A percentile compares a stretch with the other conserved stretches of the same genome.
These are phyloP conservation scores for Chenopodium suecicum DNA, from an alignment of 148 eudicot genomes.

Conservation along the genomic window DNA sequence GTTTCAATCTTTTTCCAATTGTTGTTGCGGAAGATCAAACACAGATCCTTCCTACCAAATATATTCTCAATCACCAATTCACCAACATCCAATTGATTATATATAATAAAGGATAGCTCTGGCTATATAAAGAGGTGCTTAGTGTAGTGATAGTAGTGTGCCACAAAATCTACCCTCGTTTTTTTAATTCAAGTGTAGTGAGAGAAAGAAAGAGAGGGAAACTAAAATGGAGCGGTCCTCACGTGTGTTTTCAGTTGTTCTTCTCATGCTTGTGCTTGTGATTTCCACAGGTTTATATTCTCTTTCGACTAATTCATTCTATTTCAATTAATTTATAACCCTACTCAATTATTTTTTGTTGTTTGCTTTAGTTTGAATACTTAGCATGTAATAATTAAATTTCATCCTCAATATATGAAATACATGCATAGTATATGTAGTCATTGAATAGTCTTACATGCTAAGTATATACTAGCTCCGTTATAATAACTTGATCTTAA, in stretches of 20 bases:
- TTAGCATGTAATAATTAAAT: too few relatives aligned
- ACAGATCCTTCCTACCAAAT: too few relatives aligned
- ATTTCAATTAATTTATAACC: background rate
- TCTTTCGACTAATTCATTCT: background rate
- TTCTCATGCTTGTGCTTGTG: conserved; percentile 32
- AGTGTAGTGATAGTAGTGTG: background rate
- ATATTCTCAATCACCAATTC: too few relatives aligned
- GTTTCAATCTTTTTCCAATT: too few relatives aligned
- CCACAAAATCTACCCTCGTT: background rate
- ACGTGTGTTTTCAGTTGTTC: conserved; percentile 25
- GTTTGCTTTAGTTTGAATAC: background rate
- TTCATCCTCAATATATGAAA: too few relatives aligned
- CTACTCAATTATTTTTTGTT: background rate
- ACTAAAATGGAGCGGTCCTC: conserved; percentile 30
- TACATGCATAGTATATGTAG: too few relatives aligned
- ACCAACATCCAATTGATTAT: too few relatives aligned
- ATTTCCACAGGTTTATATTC: conserved; percentile 28
- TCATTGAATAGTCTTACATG: too few relatives aligned
- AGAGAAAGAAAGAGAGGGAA: background rate
- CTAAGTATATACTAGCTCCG: too few relatives aligned
- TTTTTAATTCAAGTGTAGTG: background rate
- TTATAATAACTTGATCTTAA: too few relatives aligned
- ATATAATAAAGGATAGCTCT: too few relatives aligned
- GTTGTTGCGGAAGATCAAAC: too few relatives aligned
- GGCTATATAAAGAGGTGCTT: conserved; percentile 2